Percentiles rank a stretch among this genome's conserved stretches.
These are phyloP conservation scores for Amanita rimosa DNA, from an alignment of 768 basidiomycete species.

Conservation along the genomic window DNA sequence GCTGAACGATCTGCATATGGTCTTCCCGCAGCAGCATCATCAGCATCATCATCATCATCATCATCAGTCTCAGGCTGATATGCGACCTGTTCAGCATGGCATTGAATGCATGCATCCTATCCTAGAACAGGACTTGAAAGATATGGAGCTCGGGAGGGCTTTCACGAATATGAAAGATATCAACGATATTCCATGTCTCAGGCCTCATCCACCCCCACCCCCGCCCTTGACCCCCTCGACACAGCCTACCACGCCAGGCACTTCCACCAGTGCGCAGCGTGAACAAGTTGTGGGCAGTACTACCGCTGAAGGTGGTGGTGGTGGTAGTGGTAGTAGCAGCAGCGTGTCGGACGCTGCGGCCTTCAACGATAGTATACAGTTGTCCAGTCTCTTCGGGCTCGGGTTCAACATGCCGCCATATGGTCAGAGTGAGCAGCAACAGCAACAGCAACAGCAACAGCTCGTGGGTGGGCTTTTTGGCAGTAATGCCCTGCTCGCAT, in stretches of 20 bases:
- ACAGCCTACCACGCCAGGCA: background rate
- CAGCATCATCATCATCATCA: too few species aligned
- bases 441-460: too few species aligned
- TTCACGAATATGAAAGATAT: background rate
- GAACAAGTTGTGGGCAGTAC: background rate
- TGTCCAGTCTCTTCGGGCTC: background rate
- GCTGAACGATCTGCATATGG: background rate
- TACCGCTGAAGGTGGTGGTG: background rate
- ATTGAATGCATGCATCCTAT: conserved; percentile 31
- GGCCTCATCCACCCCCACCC: background rate
- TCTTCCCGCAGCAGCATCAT: conserved; percentile 2
- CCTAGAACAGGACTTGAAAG: conserved; percentile 44
- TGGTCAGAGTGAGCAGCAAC: background rate
- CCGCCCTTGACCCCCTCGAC: background rate
- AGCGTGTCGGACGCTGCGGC: background rate
- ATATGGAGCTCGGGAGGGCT: conserved; percentile 14
- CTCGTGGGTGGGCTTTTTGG: background rate
- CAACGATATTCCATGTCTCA: background rate
- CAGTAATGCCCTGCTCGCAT: background rate
- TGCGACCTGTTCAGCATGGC: background rate
- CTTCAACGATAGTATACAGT: background rate
- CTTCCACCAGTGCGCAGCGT: background rate
- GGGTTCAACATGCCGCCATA: background rate
- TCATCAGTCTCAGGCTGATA: conserved; percentile 4
- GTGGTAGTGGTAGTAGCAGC: too few species aligned